These are phyloP conservation scores for Colletotrichum tropicicola DNA, from an alignment of 2,329 filamentous ascomycete genomes.

Conservation along the genomic window DNA sequence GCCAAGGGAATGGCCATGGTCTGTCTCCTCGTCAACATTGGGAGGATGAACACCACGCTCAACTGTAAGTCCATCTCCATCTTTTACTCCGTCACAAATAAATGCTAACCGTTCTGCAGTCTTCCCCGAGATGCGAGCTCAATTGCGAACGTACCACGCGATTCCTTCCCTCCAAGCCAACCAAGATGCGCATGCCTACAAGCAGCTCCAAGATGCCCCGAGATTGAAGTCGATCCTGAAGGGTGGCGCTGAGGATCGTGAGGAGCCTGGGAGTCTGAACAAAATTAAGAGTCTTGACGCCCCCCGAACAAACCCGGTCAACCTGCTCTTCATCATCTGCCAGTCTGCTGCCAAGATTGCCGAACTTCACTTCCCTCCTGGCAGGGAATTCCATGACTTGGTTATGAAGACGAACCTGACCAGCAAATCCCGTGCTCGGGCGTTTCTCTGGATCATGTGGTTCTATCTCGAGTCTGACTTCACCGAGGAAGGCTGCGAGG, in stretches of 20 bases:
- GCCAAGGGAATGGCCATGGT: conserved; percentile 99
- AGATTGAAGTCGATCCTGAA: conserved; percentile 97
- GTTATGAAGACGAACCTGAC: conserved; percentile 89
- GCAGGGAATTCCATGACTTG: conserved; percentile 93
- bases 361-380: conserved; percentile 87
- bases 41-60: conserved; percentile 97
- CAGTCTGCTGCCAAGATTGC: conserved; percentile 91
- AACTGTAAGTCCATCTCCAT: conserved; percentile 76
- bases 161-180: conserved; percentile 96
- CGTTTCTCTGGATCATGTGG: conserved; percentile 99
- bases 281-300: conserved; percentile 76
- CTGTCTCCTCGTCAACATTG: conserved; percentile 95
- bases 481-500: conserved; percentile 83
- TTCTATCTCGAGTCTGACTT: conserved; percentile 98
- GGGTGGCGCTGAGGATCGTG: conserved; percentile 88
- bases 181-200: conserved; percentile 95
- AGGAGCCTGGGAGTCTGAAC: conserved; percentile 84
- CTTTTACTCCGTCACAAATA: background rate
- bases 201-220: conserved; percentile 96
- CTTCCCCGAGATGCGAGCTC: conserved; percentile 98
- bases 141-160: conserved; percentile 96
- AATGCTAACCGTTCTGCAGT: conserved; percentile 62
- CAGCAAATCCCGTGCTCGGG: conserved; percentile 83
- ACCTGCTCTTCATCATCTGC: conserved; percentile 94
- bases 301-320: conserved; percentile 92